phyloP scores from a whole-genome alignment of 2,329 filamentous ascomycete genomes.

The Fusarium domesticum region DNA sequence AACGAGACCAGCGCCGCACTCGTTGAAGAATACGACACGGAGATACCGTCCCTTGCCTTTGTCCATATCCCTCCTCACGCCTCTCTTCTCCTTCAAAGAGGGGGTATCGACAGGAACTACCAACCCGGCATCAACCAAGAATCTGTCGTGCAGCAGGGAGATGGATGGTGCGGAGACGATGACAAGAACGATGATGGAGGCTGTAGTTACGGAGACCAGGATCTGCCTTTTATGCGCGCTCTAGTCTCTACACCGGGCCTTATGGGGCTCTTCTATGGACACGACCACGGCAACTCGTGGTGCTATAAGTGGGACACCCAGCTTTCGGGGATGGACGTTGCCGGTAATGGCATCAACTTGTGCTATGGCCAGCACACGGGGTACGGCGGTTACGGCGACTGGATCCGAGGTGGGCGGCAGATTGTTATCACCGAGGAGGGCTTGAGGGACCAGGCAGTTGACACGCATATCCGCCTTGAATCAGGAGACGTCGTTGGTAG shows the following conservation, averaged over 20 bases:
- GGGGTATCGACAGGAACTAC: constrained; percentile 34
- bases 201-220: constrained; percentile 48
- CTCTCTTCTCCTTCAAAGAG: constrained; percentile 21
- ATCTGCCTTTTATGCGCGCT: constrained; percentile 61
- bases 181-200: constrained; percentile 29
- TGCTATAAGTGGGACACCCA: constrained; percentile 49
- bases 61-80: constrained; percentile 46
- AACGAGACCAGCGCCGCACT: constrained; percentile 34
- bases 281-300: constrained; percentile 64
- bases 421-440: constrained; percentile 46
- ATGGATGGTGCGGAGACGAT: constrained; percentile 44
- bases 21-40: constrained; percentile 24
- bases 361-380: constrained; percentile 65
- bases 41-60: constrained; percentile 47
- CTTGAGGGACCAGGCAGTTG: constrained; percentile 40
- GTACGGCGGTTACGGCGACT: constrained; percentile 67
- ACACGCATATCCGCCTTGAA: constrained; percentile 62
- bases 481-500: constrained; percentile 49
- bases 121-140: constrained; percentile 50
- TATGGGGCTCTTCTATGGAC: constrained; percentile 59
- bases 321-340: constrained; percentile 46
- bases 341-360: constrained; percentile 45
- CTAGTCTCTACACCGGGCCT: constrained; percentile 53
- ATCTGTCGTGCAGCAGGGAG: constrained; percentile 40
- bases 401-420: constrained; percentile 59